Percentiles rank a stretch among this genome's conserved stretches.
These are phyloP conservation scores for Aureobasidium subglaciale DNA, from an alignment of 2,329 filamentous ascomycete genomes.

Conservation along the genomic window DNA sequence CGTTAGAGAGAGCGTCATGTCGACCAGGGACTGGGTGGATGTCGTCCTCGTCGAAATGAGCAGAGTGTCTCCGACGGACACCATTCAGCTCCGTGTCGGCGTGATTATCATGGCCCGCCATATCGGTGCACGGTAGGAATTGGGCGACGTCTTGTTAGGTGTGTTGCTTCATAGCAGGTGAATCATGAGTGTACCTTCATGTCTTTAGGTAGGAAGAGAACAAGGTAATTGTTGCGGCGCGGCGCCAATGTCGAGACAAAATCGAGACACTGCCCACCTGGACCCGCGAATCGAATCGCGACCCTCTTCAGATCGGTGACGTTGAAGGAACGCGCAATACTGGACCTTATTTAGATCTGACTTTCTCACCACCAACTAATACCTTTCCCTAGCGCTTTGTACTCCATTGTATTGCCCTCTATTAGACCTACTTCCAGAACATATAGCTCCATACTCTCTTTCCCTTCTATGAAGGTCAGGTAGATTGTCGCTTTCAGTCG, in stretches of 20 bases:
- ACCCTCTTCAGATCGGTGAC: background rate
- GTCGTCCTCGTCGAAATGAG: constrained; percentile 16
- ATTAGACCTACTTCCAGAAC: background rate
- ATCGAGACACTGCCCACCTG: background rate
- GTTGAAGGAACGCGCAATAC: background rate
- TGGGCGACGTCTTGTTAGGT: background rate
- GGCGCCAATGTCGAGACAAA: background rate
- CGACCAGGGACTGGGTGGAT: background rate
- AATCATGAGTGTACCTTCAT: background rate
- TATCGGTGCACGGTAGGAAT: background rate
- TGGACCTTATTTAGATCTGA: background rate
- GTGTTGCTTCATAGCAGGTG: constrained; percentile 4
- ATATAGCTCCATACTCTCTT: no score
- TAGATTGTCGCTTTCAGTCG: background rate
- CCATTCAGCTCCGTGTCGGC: constrained; percentile 16
- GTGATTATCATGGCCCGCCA: constrained; percentile 19
- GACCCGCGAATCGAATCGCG: background rate
- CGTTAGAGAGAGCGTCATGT: constrained; percentile 16
- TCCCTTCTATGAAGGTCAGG: no score
- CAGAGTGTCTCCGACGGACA: constrained; percentile 21
- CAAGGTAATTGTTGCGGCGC: background rate
- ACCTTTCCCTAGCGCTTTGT: background rate
- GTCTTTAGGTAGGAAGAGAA: background rate
- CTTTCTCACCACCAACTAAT: background rate
- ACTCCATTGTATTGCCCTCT: background rate